These are phyloP conservation scores for Venturiaceae sp. DNA, from an alignment of 2,329 filamentous ascomycete genomes.

Conservation along the genomic window DNA sequence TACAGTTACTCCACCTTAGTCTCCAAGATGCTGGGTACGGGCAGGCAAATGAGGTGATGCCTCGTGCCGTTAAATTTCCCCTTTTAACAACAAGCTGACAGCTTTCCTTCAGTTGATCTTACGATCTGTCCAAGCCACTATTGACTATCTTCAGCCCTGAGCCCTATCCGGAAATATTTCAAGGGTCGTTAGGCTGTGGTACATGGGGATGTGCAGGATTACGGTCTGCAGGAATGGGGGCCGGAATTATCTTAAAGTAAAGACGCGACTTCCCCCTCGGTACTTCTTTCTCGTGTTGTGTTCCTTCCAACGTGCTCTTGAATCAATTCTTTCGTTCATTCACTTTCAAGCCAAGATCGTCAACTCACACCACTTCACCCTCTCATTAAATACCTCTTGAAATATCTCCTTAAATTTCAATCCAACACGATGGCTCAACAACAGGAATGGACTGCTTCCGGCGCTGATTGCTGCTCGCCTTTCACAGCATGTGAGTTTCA, in stretches of 20 bases:
- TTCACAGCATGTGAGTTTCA: slow-evolving; percentile 19
- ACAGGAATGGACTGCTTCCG: slow-evolving; percentile 9
- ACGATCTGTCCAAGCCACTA: background rate
- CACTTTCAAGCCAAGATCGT: background rate
- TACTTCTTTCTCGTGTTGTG: background rate
- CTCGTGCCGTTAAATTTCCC: background rate
- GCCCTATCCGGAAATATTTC: background rate
- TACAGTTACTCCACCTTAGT: background rate
- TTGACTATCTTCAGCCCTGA: background rate
- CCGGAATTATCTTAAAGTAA: background rate
- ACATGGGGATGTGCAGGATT: background rate
- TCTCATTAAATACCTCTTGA: too few species aligned
- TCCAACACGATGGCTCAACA: background rate
- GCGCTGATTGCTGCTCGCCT: slow-evolving; percentile 20
- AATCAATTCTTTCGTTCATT: background rate
- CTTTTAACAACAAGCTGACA: background rate
- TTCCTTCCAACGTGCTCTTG: background rate
- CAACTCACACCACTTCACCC: too few species aligned
- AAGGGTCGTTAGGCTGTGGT: background rate
- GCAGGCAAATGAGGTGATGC: background rate
- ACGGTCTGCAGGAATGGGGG: background rate
- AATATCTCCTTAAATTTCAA: too few species aligned
- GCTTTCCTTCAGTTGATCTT: too few species aligned
- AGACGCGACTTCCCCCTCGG: background rate
- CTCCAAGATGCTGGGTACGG: too few species aligned